Evolutionary conservation across 83 land plant genomes (phyloP), one percentile per base, ranked within the genome.

Genomic region (Thuja plicata): DNA sequence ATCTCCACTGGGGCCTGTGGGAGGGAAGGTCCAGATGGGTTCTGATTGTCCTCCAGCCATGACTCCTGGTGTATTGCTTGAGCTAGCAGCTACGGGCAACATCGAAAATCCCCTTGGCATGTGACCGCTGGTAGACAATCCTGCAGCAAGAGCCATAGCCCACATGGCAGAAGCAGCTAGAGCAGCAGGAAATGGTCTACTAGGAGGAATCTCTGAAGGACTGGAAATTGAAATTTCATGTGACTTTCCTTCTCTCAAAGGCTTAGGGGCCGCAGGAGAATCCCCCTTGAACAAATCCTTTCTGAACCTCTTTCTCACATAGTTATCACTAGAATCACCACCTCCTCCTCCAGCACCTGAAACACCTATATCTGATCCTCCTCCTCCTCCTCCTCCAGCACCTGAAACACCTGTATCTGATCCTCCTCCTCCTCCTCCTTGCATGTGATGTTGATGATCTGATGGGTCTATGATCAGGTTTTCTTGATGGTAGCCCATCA

Each of bases 71-170:
- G 88, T 86, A 19, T 85, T 91, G 81, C 90, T 84, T 62, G 79
- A 66, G 15, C 92, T 92, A 11, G 93, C 90, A 24, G 91, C 88
- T 84, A 93, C 93, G 37, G 96, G 94, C 15, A 95, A 91, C 96
- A 95, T 95, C 96, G 95, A 95, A 89, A 95, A 93, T 16, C 93
- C 90, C 55, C 93, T 92, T 2, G 92, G 92, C 48, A 87, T 71
- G 73, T 60, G 79, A n/a, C 90, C 89, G 57, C 91, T 81, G 89
- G 41, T 89, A 35, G 88, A 78, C 73, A 87, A 71, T 35, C 88
- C 88, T 19, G 92, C 89, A 6, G 89, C 90, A 2, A 90, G 90
- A n/a, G 94, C 91, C 87, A 90, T 88, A 54, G 94, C 95, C 94
- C 94, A 91, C 94, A 91, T 91, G 66, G 94, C 89, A 32, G 91